A percentile compares a stretch with the other conserved stretches of the same genome.
These are phyloP conservation scores for Aurantiochytrium sp. DNA, from an alignment of 108 stramenopile species.

Conservation along the genomic window DNA sequence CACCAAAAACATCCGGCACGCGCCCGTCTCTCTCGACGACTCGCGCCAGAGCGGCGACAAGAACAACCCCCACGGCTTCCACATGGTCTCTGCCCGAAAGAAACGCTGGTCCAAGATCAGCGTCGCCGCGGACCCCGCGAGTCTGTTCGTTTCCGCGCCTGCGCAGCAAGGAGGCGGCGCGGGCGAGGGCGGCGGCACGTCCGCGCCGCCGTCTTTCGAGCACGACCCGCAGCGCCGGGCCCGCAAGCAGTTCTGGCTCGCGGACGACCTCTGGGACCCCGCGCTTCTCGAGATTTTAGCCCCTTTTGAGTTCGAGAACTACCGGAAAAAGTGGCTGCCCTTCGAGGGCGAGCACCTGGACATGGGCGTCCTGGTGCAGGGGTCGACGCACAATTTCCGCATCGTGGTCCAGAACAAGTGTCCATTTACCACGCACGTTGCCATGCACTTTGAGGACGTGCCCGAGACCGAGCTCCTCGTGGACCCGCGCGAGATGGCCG, in stretches of 20 bases:
- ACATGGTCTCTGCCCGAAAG: background rate
- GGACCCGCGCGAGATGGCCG: background rate
- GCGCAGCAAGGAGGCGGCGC: too few species aligned
- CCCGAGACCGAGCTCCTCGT: background rate
- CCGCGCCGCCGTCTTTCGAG: background rate
- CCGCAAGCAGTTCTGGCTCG: background rate
- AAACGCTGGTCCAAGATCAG: background rate
- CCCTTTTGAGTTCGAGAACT: background rate
- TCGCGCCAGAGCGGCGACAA: background rate
- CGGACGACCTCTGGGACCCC: background rate
- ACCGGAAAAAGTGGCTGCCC: background rate
- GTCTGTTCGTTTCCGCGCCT: too few species aligned
- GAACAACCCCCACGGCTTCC: background rate
- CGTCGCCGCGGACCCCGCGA: background rate
- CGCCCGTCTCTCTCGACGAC: background rate
- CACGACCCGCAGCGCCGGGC: background rate
- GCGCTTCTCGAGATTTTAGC: background rate
- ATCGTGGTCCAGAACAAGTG: background rate
- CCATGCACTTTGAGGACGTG: background rate
- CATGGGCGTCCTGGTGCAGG: slow-evolving; percentile 2
- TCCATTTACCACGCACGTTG: background rate
- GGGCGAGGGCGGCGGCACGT: background rate
- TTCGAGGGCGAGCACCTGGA: slow-evolving; percentile 9
- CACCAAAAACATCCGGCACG: background rate
- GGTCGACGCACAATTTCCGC: background rate